These are phyloP conservation scores for Talaromyces adpressus DNA, from an alignment of 495 filamentous ascomycete species.

Conservation along the genomic window DNA sequence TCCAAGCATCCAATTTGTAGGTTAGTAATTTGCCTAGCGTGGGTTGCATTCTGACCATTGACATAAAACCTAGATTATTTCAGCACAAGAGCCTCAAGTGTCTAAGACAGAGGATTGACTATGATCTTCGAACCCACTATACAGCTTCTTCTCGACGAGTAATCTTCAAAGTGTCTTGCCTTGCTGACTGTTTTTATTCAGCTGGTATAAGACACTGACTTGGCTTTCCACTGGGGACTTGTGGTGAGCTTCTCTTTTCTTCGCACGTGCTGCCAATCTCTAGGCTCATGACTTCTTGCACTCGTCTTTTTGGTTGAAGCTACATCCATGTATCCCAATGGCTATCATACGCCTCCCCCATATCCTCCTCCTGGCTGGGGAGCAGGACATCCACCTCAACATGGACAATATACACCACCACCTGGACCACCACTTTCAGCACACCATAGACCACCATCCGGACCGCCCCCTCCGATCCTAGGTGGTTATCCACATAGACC, in stretches of 20 bases:
- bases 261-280: background rate
- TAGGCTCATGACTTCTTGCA: background rate
- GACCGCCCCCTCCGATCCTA: background rate
- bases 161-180: background rate
- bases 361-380: slow-evolving; percentile 5
- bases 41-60: background rate
- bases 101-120: background rate
- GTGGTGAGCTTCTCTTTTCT: background rate
- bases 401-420: slow-evolving; percentile 1
- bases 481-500: background rate
- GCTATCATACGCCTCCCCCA: background rate
- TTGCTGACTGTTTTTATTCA: background rate
- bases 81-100: background rate
- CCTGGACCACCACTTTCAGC: background rate
- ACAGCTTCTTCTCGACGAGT: background rate
- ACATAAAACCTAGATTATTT: background rate
- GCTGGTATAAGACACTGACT: background rate
- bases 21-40: background rate
- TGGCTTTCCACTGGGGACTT: background rate
- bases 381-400: slow-evolving; percentile 1
- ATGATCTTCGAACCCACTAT: background rate
- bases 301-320: background rate
- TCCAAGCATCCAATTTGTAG: background rate
- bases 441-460: background rate
- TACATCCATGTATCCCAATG: slow-evolving; percentile 2